These are phyloP conservation scores for Pseudopediastrum boryanum DNA, from an alignment of 139 green algal species.

Conservation along the genomic window DNA sequence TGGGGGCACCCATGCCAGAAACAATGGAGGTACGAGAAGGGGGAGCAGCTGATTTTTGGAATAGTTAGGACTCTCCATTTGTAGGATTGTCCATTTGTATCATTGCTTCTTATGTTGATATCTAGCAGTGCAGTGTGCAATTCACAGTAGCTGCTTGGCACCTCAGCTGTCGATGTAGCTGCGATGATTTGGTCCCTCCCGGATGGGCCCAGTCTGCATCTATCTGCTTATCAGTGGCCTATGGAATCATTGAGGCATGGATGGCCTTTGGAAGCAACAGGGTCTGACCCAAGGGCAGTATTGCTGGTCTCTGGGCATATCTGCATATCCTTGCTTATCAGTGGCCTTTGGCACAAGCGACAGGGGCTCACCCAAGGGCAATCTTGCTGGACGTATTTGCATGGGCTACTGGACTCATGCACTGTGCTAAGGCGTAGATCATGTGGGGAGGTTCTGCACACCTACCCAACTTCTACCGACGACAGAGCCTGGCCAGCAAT, in stretches of 20 bases:
- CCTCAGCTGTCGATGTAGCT: too few species aligned
- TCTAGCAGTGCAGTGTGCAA: neutral
- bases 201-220: too few species aligned
- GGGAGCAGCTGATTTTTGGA: neutral
- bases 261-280: too few species aligned
- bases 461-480: neutral
- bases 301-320: too few species aligned
- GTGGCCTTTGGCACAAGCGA: neutral
- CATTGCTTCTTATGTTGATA: neutral
- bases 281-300: too few species aligned
- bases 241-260: too few species aligned
- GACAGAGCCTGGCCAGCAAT: too few species aligned
- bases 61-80: neutral
- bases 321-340: too few species aligned
- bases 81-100: neutral
- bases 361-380: neutral
- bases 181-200: neutral
- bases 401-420: neutral
- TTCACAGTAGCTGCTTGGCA: neutral
- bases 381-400: neutral
- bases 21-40: neutral
- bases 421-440: neutral
- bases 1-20: slow-evolving; percentile 8
- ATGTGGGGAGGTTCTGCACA: neutral
- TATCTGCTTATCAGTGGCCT: too few species aligned